Conservation (phyloP, 2,329 filamentous ascomycete species). For the Apiospora koreana region DNA sequence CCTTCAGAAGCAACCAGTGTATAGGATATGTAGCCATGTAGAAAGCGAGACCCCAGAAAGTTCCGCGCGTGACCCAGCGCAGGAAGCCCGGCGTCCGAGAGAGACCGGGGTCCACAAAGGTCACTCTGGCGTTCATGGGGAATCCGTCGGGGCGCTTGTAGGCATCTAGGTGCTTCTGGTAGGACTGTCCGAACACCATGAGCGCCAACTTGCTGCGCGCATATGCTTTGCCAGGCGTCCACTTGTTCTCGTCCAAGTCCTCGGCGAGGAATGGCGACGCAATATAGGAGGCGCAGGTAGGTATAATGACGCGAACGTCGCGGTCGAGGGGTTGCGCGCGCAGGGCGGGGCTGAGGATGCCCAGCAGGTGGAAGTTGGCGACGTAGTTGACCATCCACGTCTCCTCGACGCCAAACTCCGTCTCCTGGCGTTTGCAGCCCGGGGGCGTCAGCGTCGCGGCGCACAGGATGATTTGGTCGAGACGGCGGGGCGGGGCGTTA, state of each 20-base stretch:
- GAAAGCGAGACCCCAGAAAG: conserved; percentile 73
- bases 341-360: conserved; percentile 87
- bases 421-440: conserved; percentile 60
- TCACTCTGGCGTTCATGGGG: conserved; percentile 79
- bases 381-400: conserved; percentile 96
- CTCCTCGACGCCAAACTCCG: conserved; percentile 78
- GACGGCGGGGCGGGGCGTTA: conserved; percentile 81
- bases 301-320: conserved; percentile 85
- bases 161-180: conserved; percentile 86
- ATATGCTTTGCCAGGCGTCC: conserved; percentile 60
- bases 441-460: conserved; percentile 75
- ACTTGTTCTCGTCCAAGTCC: conserved; percentile 48
- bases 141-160: conserved; percentile 83
- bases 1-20: conserved; percentile 89
- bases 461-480: conserved; percentile 91
- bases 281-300: conserved; percentile 88
- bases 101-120: conserved; percentile 85
- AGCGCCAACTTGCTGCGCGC: conserved; percentile 74
- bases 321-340: conserved; percentile 90
- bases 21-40: conserved; percentile 80
- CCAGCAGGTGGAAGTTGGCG: conserved; percentile 91
- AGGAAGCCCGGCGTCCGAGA: conserved; percentile 84
- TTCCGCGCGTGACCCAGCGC: conserved; percentile 83
- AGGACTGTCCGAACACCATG: conserved; percentile 85
- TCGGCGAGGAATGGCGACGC: conserved; percentile 67